Evolutionary conservation across 2,329 filamentous ascomycete species (phyloP), one percentile per base, ranked within the genome.

Genomic region (Aspergillus fructus): DNA sequence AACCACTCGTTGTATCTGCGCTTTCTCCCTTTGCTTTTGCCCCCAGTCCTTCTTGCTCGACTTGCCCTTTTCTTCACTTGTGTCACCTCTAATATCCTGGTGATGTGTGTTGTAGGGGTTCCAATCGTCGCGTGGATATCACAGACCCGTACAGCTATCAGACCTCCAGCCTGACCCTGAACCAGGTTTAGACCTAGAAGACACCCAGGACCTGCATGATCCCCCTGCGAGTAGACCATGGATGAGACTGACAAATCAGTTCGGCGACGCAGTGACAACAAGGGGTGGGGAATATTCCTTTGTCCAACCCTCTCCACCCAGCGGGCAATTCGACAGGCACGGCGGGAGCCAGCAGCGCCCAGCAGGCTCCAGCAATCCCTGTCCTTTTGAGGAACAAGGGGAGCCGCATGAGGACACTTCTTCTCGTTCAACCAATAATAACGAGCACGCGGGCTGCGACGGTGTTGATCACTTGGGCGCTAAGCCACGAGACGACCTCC

Each of bases 11-110:
- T 39, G 12, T 39, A 45, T 50, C 24, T 15, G 23, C 12, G 27
- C 43, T 40, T 27, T 47, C 17, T 47, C 17, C 49, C 15, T 39
- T 50, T 50, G 43, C 24, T 9, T 43, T 50, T 53, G 15, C 23
- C 45, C 24, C n/a, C 15, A 43, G 17, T 34, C 24, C 13, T 50
- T 47, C 41, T 37, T 40, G 21, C 45, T 51, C 42, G 13, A n/a
- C 51, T 47, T 40, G 23, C 39, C n/a, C 39, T 46, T 39, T 49
- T 45, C 27, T 49, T 50, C 49, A 39, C 34, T 34, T 42, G 45
- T 37, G 33, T 62, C 41, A 23, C 52, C 65, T 71, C 68, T 71
- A 67, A 71, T 71, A 62, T 66, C 62, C 63, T 67, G 66, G 67
- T 68, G 54, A 34, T 49, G 17, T 21, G 45, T 55, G 37, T 45